Conservation (phyloP, 257 asterid genomes). For the Cordia subcordata region DNA sequence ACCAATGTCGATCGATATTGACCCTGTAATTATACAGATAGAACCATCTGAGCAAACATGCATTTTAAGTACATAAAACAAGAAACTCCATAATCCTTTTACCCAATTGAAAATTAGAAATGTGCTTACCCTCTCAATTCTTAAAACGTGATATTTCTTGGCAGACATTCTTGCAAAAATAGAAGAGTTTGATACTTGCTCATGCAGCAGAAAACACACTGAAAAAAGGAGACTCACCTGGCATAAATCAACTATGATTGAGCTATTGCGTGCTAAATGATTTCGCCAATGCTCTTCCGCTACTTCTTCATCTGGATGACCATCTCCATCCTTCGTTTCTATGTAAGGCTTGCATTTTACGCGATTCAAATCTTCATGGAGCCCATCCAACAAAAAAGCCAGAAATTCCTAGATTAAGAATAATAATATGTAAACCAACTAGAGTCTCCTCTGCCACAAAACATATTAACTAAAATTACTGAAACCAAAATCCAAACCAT, state of each 20-base stretch:
- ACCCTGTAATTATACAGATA: slow-evolving; percentile 42
- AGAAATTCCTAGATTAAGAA: slow-evolving; percentile 50
- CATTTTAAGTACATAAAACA: background rate
- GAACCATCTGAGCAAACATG: background rate
- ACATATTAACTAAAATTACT: background rate
- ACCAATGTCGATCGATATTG: slow-evolving; percentile 66
- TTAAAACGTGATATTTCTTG: too few relatives aligned
- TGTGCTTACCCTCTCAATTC: too few relatives aligned
- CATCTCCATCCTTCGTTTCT: slow-evolving; percentile 46
- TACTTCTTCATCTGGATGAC: slow-evolving; percentile 51
- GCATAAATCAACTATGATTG: slow-evolving; percentile 61
- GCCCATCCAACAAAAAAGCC: slow-evolving; percentile 70
- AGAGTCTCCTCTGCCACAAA: background rate
- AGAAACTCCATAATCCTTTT: background rate
- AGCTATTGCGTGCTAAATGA: slow-evolving; percentile 62
- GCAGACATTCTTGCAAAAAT: background rate
- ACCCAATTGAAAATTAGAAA: background rate
- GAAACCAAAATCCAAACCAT: slow-evolving; percentile 5
- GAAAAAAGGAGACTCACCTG: slow-evolving; percentile 39
- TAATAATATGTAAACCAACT: background rate
- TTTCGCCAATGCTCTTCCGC: slow-evolving; percentile 72
- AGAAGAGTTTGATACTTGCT: too few relatives aligned
- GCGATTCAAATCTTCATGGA: slow-evolving; percentile 77
- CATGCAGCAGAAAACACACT: background rate
- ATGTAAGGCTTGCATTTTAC: slow-evolving; percentile 65